Conservation (phyloP, 768 basidiomycete genomes). For the Harrya chromipes region DNA sequence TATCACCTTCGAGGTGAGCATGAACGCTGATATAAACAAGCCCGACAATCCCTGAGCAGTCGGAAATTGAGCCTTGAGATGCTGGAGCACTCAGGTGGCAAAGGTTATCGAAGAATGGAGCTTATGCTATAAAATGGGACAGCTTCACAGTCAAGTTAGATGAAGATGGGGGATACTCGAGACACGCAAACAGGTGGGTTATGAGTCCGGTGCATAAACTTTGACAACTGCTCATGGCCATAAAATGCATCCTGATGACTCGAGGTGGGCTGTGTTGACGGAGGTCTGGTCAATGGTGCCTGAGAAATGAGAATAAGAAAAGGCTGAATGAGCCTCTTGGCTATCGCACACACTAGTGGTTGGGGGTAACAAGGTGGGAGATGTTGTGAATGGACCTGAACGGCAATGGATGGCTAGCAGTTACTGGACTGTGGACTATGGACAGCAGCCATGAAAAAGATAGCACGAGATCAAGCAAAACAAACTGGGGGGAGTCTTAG, state of each 20-base stretch:
- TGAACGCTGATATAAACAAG: constrained; percentile 56
- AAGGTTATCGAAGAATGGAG: constrained; percentile 51
- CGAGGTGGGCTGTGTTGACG: constrained; percentile 28
- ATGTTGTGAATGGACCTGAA: constrained; percentile 25
- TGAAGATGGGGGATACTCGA: constrained; percentile 62
- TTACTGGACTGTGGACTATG: constrained; percentile 31
- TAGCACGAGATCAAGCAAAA: constrained; percentile 13
- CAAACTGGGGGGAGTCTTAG: too few relatives aligned
- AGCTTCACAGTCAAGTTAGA: constrained; percentile 35
- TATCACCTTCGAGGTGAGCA: constrained; percentile 76
- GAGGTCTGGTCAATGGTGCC: constrained; percentile 27
- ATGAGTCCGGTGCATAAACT: constrained; percentile 74
- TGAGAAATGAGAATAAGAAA: constrained; percentile 2
- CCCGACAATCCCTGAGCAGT: constrained; percentile 72
- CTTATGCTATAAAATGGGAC: constrained; percentile 65
- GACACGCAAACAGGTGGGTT: constrained; percentile 81
- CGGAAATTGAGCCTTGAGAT: constrained; percentile 69
- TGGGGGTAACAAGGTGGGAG: constrained; percentile 30
- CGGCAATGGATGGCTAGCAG: constrained; percentile 27
- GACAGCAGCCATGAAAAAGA: constrained; percentile 30
- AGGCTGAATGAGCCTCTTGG: not conserved
- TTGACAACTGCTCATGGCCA: constrained; percentile 72
- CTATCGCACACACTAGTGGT: constrained; percentile 18
- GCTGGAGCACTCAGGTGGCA: constrained; percentile 45
- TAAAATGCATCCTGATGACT: constrained; percentile 28